Conservation (phyloP, 2,329 filamentous ascomycete species). For the Curvularia lunata region DNA sequence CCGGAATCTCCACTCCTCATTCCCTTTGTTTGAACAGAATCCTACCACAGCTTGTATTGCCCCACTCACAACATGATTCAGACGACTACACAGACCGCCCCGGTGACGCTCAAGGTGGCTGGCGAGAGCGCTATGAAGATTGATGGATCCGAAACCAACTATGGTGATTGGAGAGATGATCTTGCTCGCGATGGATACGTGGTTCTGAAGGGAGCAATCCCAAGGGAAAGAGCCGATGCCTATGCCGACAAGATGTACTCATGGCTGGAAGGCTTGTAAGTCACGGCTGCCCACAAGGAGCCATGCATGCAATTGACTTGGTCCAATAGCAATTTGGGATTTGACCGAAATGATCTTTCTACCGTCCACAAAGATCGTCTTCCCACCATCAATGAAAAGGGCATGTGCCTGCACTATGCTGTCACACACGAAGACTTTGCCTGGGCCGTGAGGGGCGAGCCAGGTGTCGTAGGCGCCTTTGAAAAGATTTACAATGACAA, state of each 20-base stretch:
- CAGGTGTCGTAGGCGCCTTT: slow-evolving; percentile 42
- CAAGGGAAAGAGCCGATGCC: slow-evolving; percentile 49
- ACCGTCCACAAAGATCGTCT: slow-evolving; percentile 30
- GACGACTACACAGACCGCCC: slow-evolving; percentile 18
- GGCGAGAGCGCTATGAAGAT: slow-evolving; percentile 19
- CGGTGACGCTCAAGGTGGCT: slow-evolving; percentile 17
- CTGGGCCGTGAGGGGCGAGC: slow-evolving; percentile 52
- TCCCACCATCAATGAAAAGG: slow-evolving; percentile 29
- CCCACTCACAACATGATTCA: slow-evolving; percentile 16
- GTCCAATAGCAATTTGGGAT: slow-evolving; percentile 22
- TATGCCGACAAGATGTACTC: slow-evolving; percentile 42
- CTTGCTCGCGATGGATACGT: slow-evolving; percentile 28
- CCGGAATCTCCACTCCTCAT: not conserved
- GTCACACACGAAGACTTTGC: slow-evolving; percentile 52
- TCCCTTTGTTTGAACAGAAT: not conserved
- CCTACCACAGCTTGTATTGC: not conserved
- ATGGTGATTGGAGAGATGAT: slow-evolving; percentile 48
- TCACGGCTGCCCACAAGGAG: not conserved
- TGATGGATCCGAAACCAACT: slow-evolving; percentile 29
- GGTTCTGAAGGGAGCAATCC: slow-evolving; percentile 56
- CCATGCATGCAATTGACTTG: not conserved
- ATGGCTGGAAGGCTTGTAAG: slow-evolving; percentile 46
- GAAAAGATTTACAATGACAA: slow-evolving; percentile 44
- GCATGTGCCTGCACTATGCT: slow-evolving; percentile 40
- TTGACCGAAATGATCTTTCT: slow-evolving; percentile 28